Base-by-base conservation (phyloP, 2,329 filamentous ascomycete genomes). In the Colletotrichum sp. region DNA sequence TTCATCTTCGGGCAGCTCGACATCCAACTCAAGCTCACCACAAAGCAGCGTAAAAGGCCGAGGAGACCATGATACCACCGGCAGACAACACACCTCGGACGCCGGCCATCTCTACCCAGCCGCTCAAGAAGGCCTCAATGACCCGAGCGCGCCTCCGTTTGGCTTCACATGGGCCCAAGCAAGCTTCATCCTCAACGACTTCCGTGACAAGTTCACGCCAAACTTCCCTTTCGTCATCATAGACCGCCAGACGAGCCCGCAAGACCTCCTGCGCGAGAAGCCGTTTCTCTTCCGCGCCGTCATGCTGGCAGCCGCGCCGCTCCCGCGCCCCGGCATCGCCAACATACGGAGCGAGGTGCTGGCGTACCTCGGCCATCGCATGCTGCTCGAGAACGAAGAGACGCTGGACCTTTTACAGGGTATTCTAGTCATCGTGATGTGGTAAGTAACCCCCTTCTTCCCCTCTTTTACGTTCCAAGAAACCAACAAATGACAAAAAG, bases 341-440 rank as follows among this genome's bases (percentile, higher is more conserved):
- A 85, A 82, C 80, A 89, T 85, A 79, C 87, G 78, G 80, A 85
- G 80, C 60, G 85, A 85, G 52, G 82, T 85, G 26, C 81, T 86
- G 76, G 83, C 83, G 8, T 86, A 88, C 78, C 78, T 89, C 34
- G 83, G 85, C 8, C 82, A 87, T 24, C 84, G 85, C 38, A 79
- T 88, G 65, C 66, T 90, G 1, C 82, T 87, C 2, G 82, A 84
- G 73, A 84, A 84, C 21, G 83, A 88, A 52, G 81, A 81, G 36
- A 83, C 81, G 18, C 72, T 89, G 10, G 87, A 88, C 71, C 78
- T 88, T 5, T 82, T 89, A 2, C 87, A 89, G 78, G 88, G 87
- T 0, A 79, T 89, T 10, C 76, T 89, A 9, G 82, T 88, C 58
- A 83, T 84, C 55, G 80, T 89, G 70, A 83, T 86, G 26, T 89